Percentiles rank a stretch among this genome's conserved stretches.
These are phyloP conservation scores for Penicillium sclerotiorum DNA, from an alignment of 2,329 filamentous ascomycete genomes.

Conservation along the genomic window DNA sequence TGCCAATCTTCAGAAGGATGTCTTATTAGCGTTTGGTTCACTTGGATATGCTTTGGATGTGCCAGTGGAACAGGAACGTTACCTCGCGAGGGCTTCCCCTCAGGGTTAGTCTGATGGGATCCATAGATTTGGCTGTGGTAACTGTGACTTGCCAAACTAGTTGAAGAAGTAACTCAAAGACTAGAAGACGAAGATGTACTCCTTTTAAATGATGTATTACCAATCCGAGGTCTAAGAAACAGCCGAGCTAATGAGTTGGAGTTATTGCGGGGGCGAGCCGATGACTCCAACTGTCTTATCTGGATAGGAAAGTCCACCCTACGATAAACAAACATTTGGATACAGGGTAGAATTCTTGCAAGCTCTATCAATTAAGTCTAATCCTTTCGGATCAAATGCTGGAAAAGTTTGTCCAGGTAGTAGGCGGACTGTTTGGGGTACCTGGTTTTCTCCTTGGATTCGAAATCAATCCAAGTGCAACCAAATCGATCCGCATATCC, in stretches of 20 bases:
- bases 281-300: constrained; percentile 8
- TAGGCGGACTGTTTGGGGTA: constrained; percentile 67
- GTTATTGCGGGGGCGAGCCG: constrained; percentile 20
- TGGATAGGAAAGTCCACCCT: neutral
- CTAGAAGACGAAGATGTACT: no score
- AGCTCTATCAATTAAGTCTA: neutral
- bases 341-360: neutral
- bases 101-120: constrained; percentile 27
- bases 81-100: constrained; percentile 31
- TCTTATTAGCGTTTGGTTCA: neutral
- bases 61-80: neutral
- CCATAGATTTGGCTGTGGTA: constrained; percentile 49
- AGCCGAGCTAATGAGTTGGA: constrained; percentile 18
- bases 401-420: constrained; percentile 69
- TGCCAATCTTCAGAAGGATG: constrained; percentile 47
- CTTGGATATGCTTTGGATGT: no score
- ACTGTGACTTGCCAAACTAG: neutral
- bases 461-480: constrained; percentile 75
- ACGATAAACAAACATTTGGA: neutral
- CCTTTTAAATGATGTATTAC: neutral
- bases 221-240: neutral
- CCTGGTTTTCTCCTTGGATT: constrained; percentile 68
- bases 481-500: constrained; percentile 80
- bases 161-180: no score
- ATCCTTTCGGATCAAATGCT: constrained; percentile 55